These are phyloP conservation scores for Entomophthora muscae DNA, from an alignment of 371 early-diverging fungal genomes.

Conservation along the genomic window DNA sequence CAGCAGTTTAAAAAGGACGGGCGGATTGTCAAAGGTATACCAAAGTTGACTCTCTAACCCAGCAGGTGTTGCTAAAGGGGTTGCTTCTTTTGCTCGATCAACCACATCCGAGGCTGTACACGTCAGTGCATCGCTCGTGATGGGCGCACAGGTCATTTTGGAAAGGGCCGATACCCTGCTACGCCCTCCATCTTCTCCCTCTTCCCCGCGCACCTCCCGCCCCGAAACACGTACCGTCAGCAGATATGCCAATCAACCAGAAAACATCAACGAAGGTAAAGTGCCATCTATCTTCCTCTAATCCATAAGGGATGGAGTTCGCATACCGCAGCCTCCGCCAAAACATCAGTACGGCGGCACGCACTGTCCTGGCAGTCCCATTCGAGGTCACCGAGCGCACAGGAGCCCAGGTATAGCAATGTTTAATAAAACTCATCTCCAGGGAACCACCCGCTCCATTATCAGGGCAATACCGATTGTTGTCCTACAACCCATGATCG, in stretches of 20 bases:
- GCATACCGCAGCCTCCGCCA: conserved; percentile 59
- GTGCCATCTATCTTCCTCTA: background rate
- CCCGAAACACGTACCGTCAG: conserved; percentile 20
- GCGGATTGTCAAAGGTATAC: conserved; percentile 55
- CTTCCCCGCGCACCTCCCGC: no score
- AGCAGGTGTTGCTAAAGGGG: conserved; percentile 59
- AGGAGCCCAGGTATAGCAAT: conserved; percentile 21
- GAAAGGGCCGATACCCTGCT: conserved; percentile 77
- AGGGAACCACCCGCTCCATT: conserved; percentile 51
- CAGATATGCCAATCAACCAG: conserved; percentile 70
- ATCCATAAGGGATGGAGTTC: conserved; percentile 33
- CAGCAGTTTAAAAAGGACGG: conserved; percentile 89
- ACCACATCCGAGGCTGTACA: conserved; percentile 83
- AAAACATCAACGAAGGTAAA: conserved; percentile 54
- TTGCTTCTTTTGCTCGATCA: conserved; percentile 69
- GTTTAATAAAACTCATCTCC: conserved; percentile 6
- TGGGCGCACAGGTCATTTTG: conserved; percentile 75
- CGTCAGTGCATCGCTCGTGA: conserved; percentile 68
- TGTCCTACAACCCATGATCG: conserved; percentile 90
- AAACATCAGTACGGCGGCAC: conserved; percentile 60
- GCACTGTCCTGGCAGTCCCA: conserved; percentile 80
- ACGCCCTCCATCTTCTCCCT: no score
- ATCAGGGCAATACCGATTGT: conserved; percentile 85
- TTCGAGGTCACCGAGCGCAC: conserved; percentile 56
- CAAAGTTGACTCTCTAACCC: background rate